phyloP scores from a whole-genome alignment of 2,329 filamentous ascomycete genomes.

The Talaromyces sp. region DNA sequence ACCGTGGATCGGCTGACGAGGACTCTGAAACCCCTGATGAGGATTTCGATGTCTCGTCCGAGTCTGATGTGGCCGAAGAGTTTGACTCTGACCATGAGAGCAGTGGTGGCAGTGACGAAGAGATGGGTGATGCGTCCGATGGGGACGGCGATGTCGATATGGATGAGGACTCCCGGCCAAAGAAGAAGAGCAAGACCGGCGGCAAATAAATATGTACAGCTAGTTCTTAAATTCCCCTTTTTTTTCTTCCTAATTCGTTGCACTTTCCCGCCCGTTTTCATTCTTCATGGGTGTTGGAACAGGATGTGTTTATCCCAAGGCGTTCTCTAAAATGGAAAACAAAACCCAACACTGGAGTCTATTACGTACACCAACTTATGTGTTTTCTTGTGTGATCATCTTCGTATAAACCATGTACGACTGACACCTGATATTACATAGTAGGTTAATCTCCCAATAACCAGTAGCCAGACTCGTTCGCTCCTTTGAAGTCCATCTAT shows the following conservation, averaged over 20 bases:
- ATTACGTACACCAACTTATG: no score
- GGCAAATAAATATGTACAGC: slow-evolving; percentile 31
- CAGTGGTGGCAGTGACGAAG: slow-evolving; percentile 68
- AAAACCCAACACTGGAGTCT: no score
- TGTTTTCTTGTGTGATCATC: no score
- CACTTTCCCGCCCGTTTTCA: no score
- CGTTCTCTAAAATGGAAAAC: neutral
- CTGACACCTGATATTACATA: no score
- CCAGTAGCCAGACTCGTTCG: no score
- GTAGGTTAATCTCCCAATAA: no score
- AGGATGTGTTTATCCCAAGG: neutral
- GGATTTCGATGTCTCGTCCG: slow-evolving; percentile 89
- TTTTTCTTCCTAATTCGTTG: neutral
- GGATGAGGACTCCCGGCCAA: slow-evolving; percentile 59
- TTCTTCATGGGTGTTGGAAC: no score
- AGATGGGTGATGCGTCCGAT: slow-evolving; percentile 54
- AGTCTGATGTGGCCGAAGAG: slow-evolving; percentile 95
- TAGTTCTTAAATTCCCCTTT: slow-evolving; percentile 6
- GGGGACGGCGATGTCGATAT: slow-evolving; percentile 35
- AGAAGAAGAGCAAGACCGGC: slow-evolving; percentile 64
- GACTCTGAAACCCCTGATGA: slow-evolving; percentile 95
- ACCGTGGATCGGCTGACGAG: slow-evolving; percentile 91
- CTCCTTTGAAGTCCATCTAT: neutral
- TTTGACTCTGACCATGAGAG: slow-evolving; percentile 91
- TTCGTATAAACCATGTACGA: no score